Evolutionary conservation across 345 rosid species (phyloP), one percentile per base, ranked within the genome.

Genomic region (Sonneratia caseolaris): DNA sequence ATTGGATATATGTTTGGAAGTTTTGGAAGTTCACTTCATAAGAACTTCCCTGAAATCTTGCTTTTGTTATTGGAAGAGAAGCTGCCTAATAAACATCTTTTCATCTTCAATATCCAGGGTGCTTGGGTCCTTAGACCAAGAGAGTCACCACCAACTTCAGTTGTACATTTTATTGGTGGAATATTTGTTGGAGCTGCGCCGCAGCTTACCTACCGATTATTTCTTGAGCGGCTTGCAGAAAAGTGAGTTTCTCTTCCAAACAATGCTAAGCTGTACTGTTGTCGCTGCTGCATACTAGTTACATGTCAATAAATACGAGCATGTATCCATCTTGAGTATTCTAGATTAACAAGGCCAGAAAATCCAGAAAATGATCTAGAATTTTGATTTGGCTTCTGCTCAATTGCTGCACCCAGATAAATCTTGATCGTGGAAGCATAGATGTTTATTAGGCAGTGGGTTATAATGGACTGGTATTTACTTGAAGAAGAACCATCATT

Each of bases 181-280:
- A 88, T 95, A 80, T 95, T 95, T 79, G 99, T 95, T 76, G 99
- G 99, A 80, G 99, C 99, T 15, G 99, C 99, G 55, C 99, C 99
- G 27, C 99, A 95, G 79, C 89, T 95, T 74, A 82, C 99, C 15
- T 95, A 92, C 76, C 97, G 99, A 19, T 81, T 86, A 83, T 92
- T 95, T 84, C 96, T 95, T 57, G 99, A 95, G 79, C 86, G 90
- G 75, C 91, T 95, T 82, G 84, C 97, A 37, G 92, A 92, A 76
- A 86, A 82, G 99, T 90, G 72, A 84, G 93, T 85, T 18, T 36
- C 37, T 65, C 35, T 49, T n/a, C 24, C 61, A 18, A 64, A 18
- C 24, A 19, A 55, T 3, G 66, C n/a, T 40, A 24, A 22, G 40
- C 16, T 55, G 1, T 37, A 45, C n/a, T 56, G 57, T 22, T 16